Evolutionary conservation across 1,139 yeast species (phyloP), one percentile per base, ranked within the genome.

Genomic region (Candida sp.): DNA sequence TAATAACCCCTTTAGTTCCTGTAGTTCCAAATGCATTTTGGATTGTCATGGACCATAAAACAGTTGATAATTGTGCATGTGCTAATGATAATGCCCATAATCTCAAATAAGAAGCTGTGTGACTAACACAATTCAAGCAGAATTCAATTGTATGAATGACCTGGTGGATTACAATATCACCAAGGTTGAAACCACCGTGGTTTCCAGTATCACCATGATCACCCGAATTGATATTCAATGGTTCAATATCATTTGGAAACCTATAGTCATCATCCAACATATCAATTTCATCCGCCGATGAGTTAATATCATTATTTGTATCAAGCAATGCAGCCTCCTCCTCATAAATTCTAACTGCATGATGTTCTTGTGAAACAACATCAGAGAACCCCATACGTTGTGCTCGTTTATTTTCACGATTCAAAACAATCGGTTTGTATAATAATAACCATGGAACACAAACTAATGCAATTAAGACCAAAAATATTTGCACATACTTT

Each of bases 101-200:
- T 61, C 99, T 84, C 53, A 93, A 78, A 59, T 95, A 95, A 0
- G 99, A 93, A 0, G 99, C 99, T 0, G 99, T 95, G 62, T 95
- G 99, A 15, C 97, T 89, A 36, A 95, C 97, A 70, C 98, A 89
- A 65, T 93, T 93, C 57, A 95, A 77, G 62, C 99, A 95, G 64
- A 95, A 95, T 70, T 95, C 99, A 66, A 95, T 95, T 2, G 99
- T 95, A 63, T 93, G 98, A 56, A 95, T 95, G 33, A 93, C 97
- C 68, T 95, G 99, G 64, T 95, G 98, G 52, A 95, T 93, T 77
- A 95, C 87, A 35, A 95, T 79, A 58, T 95, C 99, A 44, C 98
- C 96, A 62, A 93, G 83, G 49, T 84, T 81, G 60, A 71, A 71
- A 8, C 79, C 86, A 41, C 81, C 84, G 38, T 62, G 64, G 15